Base-by-base conservation (phyloP, 257 asterid genomes). In the Solanum chilense region DNA sequence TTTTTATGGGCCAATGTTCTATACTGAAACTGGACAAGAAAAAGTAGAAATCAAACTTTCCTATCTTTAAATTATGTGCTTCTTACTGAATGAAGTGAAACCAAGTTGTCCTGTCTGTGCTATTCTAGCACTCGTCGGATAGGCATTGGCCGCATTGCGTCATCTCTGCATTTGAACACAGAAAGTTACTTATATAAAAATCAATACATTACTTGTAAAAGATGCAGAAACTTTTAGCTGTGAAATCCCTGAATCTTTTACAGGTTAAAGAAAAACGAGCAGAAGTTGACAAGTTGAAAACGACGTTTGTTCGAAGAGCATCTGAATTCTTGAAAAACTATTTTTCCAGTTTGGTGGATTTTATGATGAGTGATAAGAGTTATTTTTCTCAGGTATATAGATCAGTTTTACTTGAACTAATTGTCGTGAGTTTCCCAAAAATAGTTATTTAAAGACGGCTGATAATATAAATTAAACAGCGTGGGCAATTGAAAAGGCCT, bases 401-500 rank as follows among this genome's bases (percentile, higher is more conserved):
- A 78, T 52, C 20, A 49, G 31, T 82, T 74, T 86, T 91, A 76
- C 45, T 49, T 49, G 44, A 47, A 49, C 39, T 47, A 80, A 47
- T 80, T 27, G 44, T 29, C 85, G 29, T 68, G 73, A 62, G 68
- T 86, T 82, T 89, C 87, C 56, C 15, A 85, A 84, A 41, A 88
- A 75, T 84, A 64, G 83, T 85, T 80, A 86, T 60, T 85, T 52
- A 68, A 42, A 81, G 76, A 73, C 75, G 86, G 85, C 86, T 89
- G 87, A 83, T 89, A 37, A 49, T 86, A 84, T 89, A 88, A 90
- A 77, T 85, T 90, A 60, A 89, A 90, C 89, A 97, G 99, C 94
- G 97, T 83, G 99, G 99, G 75, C 99, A 95, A 88, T 92, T 97
- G 89, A 97, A 97, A 95, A 93, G 95, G 93, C 99, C 98, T 27